Evolutionary conservation across 1,139 yeast species (phyloP), one percentile per base, ranked within the genome.

Genomic region (Hemisphaericaspora xylofermentans): DNA sequence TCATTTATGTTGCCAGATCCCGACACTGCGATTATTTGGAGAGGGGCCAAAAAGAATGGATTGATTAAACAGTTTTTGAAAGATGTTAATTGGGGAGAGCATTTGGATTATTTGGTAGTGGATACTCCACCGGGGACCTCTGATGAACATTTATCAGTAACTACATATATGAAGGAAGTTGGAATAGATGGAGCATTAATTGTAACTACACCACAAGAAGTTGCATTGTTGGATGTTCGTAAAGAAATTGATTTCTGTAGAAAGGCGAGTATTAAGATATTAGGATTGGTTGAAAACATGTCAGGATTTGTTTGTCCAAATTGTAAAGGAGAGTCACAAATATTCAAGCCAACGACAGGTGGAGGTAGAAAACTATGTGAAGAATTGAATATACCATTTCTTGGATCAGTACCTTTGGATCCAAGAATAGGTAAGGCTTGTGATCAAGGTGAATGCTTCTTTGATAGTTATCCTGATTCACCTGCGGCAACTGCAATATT

Each of bases 121-220:
- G 99, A 94, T 56, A 94, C 99, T 0, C 99, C 98, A 0, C 99
- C 99, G 0, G 98, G 99, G 0, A 93, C 99, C 0, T 85, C 96
- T 0, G 99, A 94, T 61, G 99, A 94, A 60, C 99, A 94, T 62
- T 72, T 94, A 36, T 82, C 95, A 7, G 91, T 93, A 19, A 88
- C 93, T 33, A 82, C 87, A 36, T 91, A 87, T 56, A 71, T 94
- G 77, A 85, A 88, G 54, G 96, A 88, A 35, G 83, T 84, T 6
- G 96, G 97, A 0, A 83, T 93, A 2, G 98, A 93, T 59, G 99
- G 99, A 0, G 98, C 98, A 0, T 71, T 94, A 25, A 78, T 94
- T 6, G 95, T 94, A 22, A 93, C 98, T 0, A 94, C 98, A 0
- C 98, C 99, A 0, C 99, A 94, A 61, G 98, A 94, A 61, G 98